Evolutionary conservation across 805 yeast species (phyloP).

Genomic region (Metschnikowia proteae): DNA sequence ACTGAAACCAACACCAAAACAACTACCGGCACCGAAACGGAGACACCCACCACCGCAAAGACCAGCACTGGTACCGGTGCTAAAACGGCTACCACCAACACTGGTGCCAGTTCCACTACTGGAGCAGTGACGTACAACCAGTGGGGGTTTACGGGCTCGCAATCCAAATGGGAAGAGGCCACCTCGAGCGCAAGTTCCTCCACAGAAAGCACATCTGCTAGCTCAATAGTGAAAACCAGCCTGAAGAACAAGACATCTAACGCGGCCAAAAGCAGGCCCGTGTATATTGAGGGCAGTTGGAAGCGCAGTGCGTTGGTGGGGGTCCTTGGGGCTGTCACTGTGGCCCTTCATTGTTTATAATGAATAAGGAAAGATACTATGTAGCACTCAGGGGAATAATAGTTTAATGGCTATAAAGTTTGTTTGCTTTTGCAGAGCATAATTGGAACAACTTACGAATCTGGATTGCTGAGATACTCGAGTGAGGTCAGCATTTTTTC

Average conservation of each 20-base stretch:
- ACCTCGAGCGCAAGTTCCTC: slow-evolving; percentile 4
- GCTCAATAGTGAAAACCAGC: slow-evolving; percentile 3
- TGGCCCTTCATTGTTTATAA: slow-evolving; percentile 12
- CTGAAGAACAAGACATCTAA: slow-evolving; percentile 6
- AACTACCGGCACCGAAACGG: slow-evolving; percentile 3
- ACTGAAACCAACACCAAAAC: slow-evolving; percentile 4
- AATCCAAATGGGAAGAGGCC: slow-evolving; percentile 31
- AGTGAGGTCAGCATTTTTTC: no score
- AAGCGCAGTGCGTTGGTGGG: slow-evolving; percentile 9
- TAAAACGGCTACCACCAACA: slow-evolving; percentile 3
- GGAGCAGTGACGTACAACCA: slow-evolving; percentile 30
- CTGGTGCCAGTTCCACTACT: slow-evolving; percentile 8
- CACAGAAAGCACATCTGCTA: slow-evolving; percentile 6
- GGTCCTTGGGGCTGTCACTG: slow-evolving; percentile 9
- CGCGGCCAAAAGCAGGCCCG: neutral
- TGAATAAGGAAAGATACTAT: neutral
- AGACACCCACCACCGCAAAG: slow-evolving; percentile 3
- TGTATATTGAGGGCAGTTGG: slow-evolving; percentile 6
- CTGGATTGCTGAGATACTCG: no score
- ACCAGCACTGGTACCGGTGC: slow-evolving; percentile 7
- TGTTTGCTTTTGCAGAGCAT: no score
- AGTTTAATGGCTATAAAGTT: no score
- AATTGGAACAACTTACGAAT: no score
- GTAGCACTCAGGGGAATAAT: neutral
- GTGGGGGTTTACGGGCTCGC: slow-evolving; percentile 42